Base-by-base conservation (phyloP, 2,329 filamentous ascomycete species). In the Trichophaea hybrida region DNA sequence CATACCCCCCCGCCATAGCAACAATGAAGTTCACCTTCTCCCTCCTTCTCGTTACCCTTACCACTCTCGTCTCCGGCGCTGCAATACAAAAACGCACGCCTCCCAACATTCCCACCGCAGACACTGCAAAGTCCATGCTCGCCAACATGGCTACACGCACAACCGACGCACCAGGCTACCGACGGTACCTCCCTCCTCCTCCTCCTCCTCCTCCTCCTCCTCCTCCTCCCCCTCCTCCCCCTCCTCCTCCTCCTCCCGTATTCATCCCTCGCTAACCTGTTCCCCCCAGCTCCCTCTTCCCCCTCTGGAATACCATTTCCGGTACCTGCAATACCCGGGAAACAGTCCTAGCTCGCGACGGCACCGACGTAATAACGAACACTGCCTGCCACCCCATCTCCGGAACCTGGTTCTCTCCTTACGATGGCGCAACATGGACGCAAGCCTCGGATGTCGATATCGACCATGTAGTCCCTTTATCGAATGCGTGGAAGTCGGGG, bases 391-490 rank as follows among this genome's bases (percentile, higher is more conserved):
- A 77, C 1, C 72, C 84, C 0, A 82, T 77, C 0, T 80, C 79
- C 2, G 87, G 88, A 4, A 76, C 74, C 0, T 93, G 88, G 87
- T 72, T 71, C 44, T 83, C 80, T 38, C 84, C 85, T 0, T 93
- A 86, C 70, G 87, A 91, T 68, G 86, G 85, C 13, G 82, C 74
- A 0, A 81, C 76, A 1, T 88, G 84, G 83, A 84, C 80, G 0
- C 74, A 75, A 0, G 79, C 85, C 1, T 78, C 76, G 15, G 84
- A 90, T 66, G 71, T 93, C 1, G 86, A 91, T 66, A 91, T 93
- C 61, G 88, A 93, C 71, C 88, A 93, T 70, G 77, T 93, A 73
- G 85, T 94, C 2, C 86, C 88, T 0, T 71, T 94, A 62, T 83
- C 84, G 69, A 88, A 90, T 69, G 86, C 86, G 4, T 91, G 86